Evolutionary conservation across 306 rosid species (phyloP).

Genomic region (Quercus bicolor): DNA sequence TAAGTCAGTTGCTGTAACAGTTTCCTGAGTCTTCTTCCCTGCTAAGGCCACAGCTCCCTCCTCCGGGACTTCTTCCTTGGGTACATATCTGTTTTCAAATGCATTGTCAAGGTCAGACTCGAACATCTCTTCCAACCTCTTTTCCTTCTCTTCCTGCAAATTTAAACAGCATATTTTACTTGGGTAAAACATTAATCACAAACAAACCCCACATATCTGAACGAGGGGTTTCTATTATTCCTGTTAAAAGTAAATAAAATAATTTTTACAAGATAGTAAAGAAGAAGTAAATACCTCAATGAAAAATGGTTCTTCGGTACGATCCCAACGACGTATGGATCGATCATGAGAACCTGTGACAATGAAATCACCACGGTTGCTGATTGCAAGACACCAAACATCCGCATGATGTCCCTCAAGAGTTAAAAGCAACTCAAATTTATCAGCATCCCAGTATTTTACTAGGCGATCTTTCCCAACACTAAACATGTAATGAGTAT

Average conservation of each 20-base stretch:
- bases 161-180: constrained; percentile 19
- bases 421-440: constrained; percentile 83
- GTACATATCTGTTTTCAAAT: constrained; percentile 54
- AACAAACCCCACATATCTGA: constrained; percentile 7
- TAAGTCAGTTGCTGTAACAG: constrained; percentile 80
- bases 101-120: constrained; percentile 75
- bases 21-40: constrained; percentile 85
- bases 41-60: constrained; percentile 91
- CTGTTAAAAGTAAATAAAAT: constrained; percentile 5
- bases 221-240: neutral
- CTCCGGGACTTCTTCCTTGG: constrained; percentile 85
- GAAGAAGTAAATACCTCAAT: constrained; percentile 63
- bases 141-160: constrained; percentile 96
- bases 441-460: constrained; percentile 98
- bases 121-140: constrained; percentile 79
- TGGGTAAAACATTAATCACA: neutral
- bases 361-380: constrained; percentile 87
- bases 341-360: constrained; percentile 93
- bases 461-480: constrained; percentile 79
- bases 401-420: constrained; percentile 97
- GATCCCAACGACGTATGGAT: constrained; percentile 97
- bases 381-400: constrained; percentile 85
- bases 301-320: constrained; percentile 94
- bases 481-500: constrained; percentile 84
- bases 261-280: constrained; percentile 1